Conservation (phyloP, 345 rosid species). For the rapeseed (Brassica napus) region Da-Ae NC_063446.1:52403001-52403500, state of each 20-base stretch:
- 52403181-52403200: conserved; percentile 33
- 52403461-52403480: no score
- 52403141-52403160: conserved; percentile 23
- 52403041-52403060: no score
- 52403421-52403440: conserved; percentile 7
- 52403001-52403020: no score
- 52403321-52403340: no score
- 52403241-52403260: conserved; percentile 22
- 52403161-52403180: conserved; percentile 23
- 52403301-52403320: no score
- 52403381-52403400: background rate
- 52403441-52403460: background rate
- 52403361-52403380: background rate
- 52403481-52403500: no score
- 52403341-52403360: no score
- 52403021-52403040: no score
- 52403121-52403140: background rate
- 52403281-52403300: no score
- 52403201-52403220: conserved; percentile 47
- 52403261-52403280: no score
- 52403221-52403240: background rate
- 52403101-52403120: conserved; percentile 12
- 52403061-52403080: conserved; percentile 7
- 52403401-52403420: background rate
- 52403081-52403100: background rate